Percentiles rank a stretch among this genome's conserved stretches.
Conservation (phyloP, 306 rosid species). For the Cucurbita moschata region DNA sequence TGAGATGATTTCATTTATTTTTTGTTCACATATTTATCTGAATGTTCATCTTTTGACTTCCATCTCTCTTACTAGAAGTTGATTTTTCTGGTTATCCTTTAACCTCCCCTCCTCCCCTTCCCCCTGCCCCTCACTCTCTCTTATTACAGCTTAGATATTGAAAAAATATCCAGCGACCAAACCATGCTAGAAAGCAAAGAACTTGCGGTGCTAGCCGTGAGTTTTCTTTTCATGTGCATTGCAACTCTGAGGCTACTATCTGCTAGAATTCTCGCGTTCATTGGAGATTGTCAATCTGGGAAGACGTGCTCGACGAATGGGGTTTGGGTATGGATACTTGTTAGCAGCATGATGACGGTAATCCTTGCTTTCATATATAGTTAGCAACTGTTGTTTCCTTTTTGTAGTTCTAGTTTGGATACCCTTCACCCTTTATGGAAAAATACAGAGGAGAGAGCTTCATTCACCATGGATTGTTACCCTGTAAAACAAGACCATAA, state of each 20-base stretch:
- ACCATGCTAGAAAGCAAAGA: constrained; percentile 48
- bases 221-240: constrained; percentile 46
- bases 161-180: constrained; percentile 38
- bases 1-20: not conserved
- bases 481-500: not conserved
- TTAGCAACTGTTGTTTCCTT: constrained; percentile 13
- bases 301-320: constrained; percentile 26
- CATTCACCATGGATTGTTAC: not conserved
- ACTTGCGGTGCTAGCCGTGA: constrained; percentile 49
- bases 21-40: not conserved
- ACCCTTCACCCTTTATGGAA: not conserved
- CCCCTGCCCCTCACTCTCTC: not conserved
- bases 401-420: constrained; percentile 6
- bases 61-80: not conserved
- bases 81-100: not conserved
- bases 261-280: constrained; percentile 18
- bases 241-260: constrained; percentile 46
- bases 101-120: too few species aligned
- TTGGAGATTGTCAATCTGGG: constrained; percentile 22
- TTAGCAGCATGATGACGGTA: constrained; percentile 46
- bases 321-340: constrained; percentile 55
- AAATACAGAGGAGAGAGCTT: not conserved
- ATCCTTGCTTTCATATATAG: constrained; percentile 38
- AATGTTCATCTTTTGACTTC: not conserved
- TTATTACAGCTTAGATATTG: constrained; percentile 41